Percentiles rank a stretch among this genome's conserved stretches.
Conservation (phyloP, 2,329 filamentous ascomycete species). For the Diaporthe capsici region DNA sequence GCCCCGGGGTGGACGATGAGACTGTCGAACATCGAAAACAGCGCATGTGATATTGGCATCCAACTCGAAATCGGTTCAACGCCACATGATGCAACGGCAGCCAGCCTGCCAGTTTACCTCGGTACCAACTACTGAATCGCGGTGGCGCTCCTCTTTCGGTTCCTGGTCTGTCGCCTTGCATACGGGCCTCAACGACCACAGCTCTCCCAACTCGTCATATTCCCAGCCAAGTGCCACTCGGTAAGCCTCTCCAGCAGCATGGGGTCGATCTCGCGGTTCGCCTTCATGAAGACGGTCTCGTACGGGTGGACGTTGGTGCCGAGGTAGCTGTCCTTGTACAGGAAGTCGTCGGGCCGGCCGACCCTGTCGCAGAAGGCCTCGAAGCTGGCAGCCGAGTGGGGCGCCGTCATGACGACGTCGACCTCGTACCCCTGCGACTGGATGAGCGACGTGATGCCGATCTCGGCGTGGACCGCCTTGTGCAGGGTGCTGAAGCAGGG, state of each 20-base stretch:
- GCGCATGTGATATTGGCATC: neutral
- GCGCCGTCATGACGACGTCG: conserved; percentile 50
- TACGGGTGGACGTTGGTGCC: conserved; percentile 54
- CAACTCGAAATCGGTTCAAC: no score
- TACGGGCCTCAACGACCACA: conserved; percentile 37
- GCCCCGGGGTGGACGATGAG: no score
- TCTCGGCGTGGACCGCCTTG: conserved; percentile 48
- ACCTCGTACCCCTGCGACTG: conserved; percentile 49
- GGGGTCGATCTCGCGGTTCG: conserved; percentile 50
- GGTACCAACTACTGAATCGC: neutral
- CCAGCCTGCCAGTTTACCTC: neutral
- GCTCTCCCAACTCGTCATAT: conserved; percentile 47
- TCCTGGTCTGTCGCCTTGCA: no score
- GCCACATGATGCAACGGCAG: neutral
- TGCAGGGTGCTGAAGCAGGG: conserved; percentile 47
- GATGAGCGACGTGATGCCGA: conserved; percentile 47
- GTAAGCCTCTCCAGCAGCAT: conserved; percentile 48
- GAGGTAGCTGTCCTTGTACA: conserved; percentile 48
- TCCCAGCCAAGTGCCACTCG: conserved; percentile 48
- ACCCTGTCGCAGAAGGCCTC: conserved; percentile 37
- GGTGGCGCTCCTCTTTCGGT: neutral
- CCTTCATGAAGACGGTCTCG: conserved; percentile 55
- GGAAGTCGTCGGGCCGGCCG: conserved; percentile 45
- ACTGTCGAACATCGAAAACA: neutral
- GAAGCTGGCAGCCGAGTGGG: conserved; percentile 42